phyloP scores from a whole-genome alignment of 2,329 filamentous ascomycete genomes.

The Sporothrix variecibatus region DNA sequence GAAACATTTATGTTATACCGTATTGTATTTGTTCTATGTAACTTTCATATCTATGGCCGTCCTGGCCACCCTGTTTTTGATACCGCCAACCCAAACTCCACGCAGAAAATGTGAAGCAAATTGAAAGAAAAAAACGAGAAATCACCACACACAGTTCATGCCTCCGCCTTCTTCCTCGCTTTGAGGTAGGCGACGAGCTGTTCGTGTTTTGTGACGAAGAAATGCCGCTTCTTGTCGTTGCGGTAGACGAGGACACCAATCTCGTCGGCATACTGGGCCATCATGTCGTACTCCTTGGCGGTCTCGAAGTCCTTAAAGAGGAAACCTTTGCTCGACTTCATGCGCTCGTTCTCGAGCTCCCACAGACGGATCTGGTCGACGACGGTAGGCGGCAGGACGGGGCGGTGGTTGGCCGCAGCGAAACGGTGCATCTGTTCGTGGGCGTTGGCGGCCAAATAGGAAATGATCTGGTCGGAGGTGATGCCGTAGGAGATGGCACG shows the following conservation, averaged over 20 bases:
- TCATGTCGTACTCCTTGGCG: conserved; percentile 67
- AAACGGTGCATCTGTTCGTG: conserved; percentile 88
- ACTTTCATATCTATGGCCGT: not conserved
- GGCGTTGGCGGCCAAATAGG: conserved; percentile 87
- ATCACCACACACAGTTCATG: not conserved
- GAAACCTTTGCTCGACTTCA: conserved; percentile 81
- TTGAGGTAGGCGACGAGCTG: conserved; percentile 82
- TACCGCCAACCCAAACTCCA: not conserved
- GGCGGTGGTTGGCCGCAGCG: conserved; percentile 57
- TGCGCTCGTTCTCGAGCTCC: conserved; percentile 95
- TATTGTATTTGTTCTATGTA: not conserved
- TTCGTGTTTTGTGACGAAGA: conserved; percentile 90
- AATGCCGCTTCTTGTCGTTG: conserved; percentile 75
- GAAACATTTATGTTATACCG: not conserved
- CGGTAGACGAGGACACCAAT: conserved; percentile 89
- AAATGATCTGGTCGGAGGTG: conserved; percentile 91
- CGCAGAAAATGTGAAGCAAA: not conserved
- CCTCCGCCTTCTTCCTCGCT: conserved; percentile 57
- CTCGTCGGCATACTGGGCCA: conserved; percentile 80
- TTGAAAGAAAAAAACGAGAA: not conserved
- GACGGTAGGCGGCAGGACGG: conserved; percentile 89
- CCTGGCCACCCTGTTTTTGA: not conserved
- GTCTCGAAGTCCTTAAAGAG: conserved; percentile 86
- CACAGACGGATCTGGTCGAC: conserved; percentile 96
- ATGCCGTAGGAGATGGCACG: conserved; percentile 87